These are phyloP conservation scores for Fraxinus albicans DNA, from an alignment of 305 asterid species.

Conservation along the genomic window DNA sequence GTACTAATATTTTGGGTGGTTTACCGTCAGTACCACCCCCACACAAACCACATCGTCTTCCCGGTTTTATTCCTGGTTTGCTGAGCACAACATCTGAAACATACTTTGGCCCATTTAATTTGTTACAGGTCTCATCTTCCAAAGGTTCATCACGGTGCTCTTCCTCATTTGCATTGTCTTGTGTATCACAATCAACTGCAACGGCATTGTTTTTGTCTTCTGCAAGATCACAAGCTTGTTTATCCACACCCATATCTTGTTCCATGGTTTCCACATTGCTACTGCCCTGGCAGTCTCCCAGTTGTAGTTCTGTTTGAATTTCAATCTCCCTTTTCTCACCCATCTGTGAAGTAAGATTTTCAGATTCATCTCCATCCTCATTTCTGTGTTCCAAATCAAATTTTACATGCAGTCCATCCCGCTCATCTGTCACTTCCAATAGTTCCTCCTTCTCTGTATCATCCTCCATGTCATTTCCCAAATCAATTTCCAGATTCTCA, in stretches of 20 bases:
- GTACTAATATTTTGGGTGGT: conserved; percentile 74
- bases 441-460: conserved; percentile 35
- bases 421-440: conserved; percentile 40
- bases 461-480: conserved; percentile 37
- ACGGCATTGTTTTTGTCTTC: conserved; percentile 33
- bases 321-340: conserved; percentile 36
- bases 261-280: conserved; percentile 37
- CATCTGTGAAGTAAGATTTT: conserved; percentile 24
- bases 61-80: conserved; percentile 64
- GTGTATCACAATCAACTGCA: conserved; percentile 32
- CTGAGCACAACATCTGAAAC: conserved; percentile 35
- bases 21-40: conserved; percentile 93
- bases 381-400: conserved; percentile 22
- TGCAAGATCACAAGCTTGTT: conserved; percentile 28
- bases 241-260: conserved; percentile 32
- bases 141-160: conserved; percentile 35
- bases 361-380: conserved; percentile 40
- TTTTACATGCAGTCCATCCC: conserved; percentile 29
- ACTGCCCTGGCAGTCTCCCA: conserved; percentile 38
- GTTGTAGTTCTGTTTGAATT: conserved; percentile 29
- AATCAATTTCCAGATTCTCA: conserved; percentile 41
- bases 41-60: conserved; percentile 93
- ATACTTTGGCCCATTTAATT: conserved; percentile 28
- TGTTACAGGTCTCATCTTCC: conserved; percentile 37
- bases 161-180: conserved; percentile 33